Percentiles rank a stretch among this genome's conserved stretches.
Evolutionary conservation across 768 basidiomycete species (phyloP).

Genomic region (Psilocybe azurescens): DNA sequence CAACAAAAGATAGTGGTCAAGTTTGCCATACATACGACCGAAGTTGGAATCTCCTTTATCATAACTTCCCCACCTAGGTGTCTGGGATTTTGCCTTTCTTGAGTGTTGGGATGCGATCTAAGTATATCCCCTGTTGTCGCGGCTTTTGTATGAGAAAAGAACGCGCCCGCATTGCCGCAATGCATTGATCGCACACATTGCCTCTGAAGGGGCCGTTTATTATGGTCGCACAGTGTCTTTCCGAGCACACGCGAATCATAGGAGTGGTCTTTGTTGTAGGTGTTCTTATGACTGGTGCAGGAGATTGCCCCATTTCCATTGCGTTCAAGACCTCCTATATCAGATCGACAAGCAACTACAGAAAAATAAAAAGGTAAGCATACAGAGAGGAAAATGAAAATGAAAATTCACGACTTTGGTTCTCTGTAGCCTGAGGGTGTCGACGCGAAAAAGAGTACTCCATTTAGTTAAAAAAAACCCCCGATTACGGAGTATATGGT

Average conservation of each 20-base stretch:
- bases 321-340: background rate
- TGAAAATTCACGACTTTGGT: background rate
- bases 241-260: slow-evolving; percentile 12
- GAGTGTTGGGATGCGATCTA: background rate
- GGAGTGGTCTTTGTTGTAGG: background rate
- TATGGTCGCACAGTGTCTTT: slow-evolving; percentile 14
- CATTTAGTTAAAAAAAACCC: slow-evolving; percentile 8
- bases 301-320: slow-evolving; percentile 14
- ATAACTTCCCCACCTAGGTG: background rate
- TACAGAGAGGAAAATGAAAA: background rate
- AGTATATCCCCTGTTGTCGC: background rate
- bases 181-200: slow-evolving; percentile 19
- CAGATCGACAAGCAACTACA: background rate
- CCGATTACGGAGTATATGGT: background rate
- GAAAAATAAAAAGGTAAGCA: background rate
- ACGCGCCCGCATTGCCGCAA: slow-evolving; percentile 8
- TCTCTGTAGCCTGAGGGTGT: background rate
- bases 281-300: background rate
- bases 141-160: background rate
- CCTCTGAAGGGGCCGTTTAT: slow-evolving; percentile 10
- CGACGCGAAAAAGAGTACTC: slow-evolving; percentile 3
- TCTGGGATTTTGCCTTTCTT: background rate
- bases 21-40: background rate
- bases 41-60: background rate
- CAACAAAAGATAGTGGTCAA: background rate